These are phyloP conservation scores for Didymella arachidicola DNA, from an alignment of 2,329 filamentous ascomycete genomes.

Conservation along the genomic window DNA sequence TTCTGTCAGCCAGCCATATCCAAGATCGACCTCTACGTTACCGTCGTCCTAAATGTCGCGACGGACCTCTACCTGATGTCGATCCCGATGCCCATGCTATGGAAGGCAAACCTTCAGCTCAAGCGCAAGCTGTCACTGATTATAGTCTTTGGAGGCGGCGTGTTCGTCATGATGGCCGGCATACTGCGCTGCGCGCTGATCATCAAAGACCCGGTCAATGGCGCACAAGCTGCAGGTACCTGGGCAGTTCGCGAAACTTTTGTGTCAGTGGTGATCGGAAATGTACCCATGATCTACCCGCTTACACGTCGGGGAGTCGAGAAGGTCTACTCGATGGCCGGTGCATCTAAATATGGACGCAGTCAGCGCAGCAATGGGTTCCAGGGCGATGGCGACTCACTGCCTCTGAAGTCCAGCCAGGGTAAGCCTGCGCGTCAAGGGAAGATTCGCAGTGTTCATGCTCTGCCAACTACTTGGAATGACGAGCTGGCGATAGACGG, in stretches of 20 bases:
- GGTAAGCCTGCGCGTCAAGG: constrained; percentile 2
- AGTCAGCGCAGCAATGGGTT: constrained; percentile 3
- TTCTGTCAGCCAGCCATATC: constrained; percentile 23
- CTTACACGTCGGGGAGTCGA: constrained; percentile 23
- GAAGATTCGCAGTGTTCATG: constrained; percentile 10
- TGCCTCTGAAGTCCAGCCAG: constrained; percentile 14
- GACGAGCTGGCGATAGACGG: constrained; percentile 13
- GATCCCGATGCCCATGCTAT: constrained; percentile 66
- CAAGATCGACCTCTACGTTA: constrained; percentile 21
- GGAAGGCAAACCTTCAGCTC: constrained; percentile 57
- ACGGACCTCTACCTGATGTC: constrained; percentile 68
- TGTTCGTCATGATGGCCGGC: constrained; percentile 64
- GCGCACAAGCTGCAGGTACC: constrained; percentile 50
- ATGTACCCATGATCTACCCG: constrained; percentile 54
- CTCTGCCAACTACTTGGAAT: constrained; percentile 15
- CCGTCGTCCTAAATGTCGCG: constrained; percentile 58
- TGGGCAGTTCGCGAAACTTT: constrained; percentile 58
- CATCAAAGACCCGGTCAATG: constrained; percentile 44
- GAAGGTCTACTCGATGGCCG: constrained; percentile 18
- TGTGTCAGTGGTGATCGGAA: constrained; percentile 54
- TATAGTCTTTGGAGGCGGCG: constrained; percentile 63
- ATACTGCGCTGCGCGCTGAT: constrained; percentile 55
- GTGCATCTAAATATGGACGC: constrained; percentile 4
- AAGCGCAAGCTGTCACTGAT: constrained; percentile 62
- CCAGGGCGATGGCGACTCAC: constrained; percentile 13